These are phyloP conservation scores for Solanum sejunctum DNA, from an alignment of 257 asterid species.

Conservation along the genomic window DNA sequence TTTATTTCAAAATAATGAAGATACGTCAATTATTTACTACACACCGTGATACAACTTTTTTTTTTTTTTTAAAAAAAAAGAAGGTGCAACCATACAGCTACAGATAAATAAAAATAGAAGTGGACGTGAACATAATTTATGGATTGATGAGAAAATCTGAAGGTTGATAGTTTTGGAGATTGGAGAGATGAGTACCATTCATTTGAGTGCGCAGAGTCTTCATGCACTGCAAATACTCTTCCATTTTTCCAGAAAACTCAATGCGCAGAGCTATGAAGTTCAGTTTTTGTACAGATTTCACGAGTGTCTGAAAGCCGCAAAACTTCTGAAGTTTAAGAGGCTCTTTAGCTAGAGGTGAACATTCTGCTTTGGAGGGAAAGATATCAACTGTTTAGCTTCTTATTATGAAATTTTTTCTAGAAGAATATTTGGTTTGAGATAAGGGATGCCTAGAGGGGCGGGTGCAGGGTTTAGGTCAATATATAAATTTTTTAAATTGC, in stretches of 20 bases:
- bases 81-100: background rate
- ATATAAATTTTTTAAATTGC: fast-evolving
- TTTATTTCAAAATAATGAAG: too few species aligned
- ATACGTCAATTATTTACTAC: too few species aligned
- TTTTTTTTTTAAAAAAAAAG: too few species aligned
- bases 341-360: background rate
- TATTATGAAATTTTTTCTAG: background rate
- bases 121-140: background rate
- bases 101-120: background rate
- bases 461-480: too few species aligned
- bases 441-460: too few species aligned
- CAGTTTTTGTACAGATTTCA: background rate
- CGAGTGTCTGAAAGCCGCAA: background rate
- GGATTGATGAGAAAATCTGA: background rate
- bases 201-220: conserved; percentile 78
- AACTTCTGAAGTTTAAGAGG: background rate
- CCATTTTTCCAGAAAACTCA: conserved; percentile 30
- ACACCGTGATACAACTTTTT: background rate
- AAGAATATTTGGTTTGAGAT: too few species aligned
- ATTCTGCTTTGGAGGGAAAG: background rate
- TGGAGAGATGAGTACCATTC: conserved; percentile 36
- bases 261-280: background rate
- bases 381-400: background rate
- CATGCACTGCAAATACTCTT: conserved; percentile 71
- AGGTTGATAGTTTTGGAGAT: background rate